A percentile compares a stretch with the other conserved stretches of the same genome.
These are phyloP conservation scores for Cyberlindnera petersonii DNA, from an alignment of 805 yeast genomes.

Conservation along the genomic window DNA sequence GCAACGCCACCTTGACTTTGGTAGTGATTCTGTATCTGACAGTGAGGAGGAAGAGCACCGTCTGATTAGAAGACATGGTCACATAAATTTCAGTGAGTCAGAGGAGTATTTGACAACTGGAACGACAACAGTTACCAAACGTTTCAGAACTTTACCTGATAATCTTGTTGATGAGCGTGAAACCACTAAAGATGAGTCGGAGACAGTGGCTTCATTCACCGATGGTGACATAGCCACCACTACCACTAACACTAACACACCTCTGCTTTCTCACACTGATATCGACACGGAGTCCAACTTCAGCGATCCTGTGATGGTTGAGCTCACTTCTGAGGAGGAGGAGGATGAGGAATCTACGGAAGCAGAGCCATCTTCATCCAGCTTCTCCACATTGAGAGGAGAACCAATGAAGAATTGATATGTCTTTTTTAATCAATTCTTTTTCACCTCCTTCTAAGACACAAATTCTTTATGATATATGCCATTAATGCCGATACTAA, in stretches of 20 bases:
- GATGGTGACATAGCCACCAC: neutral
- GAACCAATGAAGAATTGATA: constrained; percentile 2
- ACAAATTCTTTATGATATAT: neutral
- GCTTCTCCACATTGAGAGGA: constrained; percentile 3
- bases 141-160: constrained; percentile 1
- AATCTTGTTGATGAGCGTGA: neutral
- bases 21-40: neutral
- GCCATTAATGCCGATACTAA: neutral
- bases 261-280: constrained; percentile 1
- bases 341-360: constrained; percentile 5
- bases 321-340: constrained; percentile 5
- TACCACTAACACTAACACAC: constrained; percentile 2
- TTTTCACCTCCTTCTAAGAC: neutral
- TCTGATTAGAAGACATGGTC: constrained; percentile 2
- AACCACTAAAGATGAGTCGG: neutral
- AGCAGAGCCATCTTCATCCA: neutral
- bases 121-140: neutral
- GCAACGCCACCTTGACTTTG: neutral
- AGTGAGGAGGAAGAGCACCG: neutral
- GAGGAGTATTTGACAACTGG: neutral
- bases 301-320: constrained; percentile 9
- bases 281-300: constrained; percentile 9
- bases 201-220: neutral
- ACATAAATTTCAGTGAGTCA: neutral
- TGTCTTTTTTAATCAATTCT: neutral